Conservation (phyloP, 2,329 filamentous ascomycete species). For the Cladophialophora psammophila region DNA sequence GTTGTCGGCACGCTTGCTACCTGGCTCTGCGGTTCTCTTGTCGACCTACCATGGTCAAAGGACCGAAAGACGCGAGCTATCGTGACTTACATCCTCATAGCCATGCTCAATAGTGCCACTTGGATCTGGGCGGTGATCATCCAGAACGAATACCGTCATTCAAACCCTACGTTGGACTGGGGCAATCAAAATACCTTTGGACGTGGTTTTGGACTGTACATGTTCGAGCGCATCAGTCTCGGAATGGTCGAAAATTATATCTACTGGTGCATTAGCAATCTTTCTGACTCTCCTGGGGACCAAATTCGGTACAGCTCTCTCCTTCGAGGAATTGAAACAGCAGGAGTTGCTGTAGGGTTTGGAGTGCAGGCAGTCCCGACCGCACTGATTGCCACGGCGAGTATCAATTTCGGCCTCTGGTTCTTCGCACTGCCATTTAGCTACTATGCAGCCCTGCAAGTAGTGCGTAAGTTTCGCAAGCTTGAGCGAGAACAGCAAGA, state of each 20-base stretch:
- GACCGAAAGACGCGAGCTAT: constrained; percentile 52
- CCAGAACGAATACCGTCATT: constrained; percentile 57
- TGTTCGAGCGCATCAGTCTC: constrained; percentile 51
- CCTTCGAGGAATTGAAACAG: constrained; percentile 53
- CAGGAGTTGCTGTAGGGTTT: constrained; percentile 52
- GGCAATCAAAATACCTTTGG: constrained; percentile 50
- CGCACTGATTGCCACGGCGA: constrained; percentile 52
- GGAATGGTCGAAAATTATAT: constrained; percentile 56
- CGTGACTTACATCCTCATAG: constrained; percentile 51
- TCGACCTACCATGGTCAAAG: constrained; percentile 51
- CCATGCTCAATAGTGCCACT: constrained; percentile 52
- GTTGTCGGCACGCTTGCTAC: constrained; percentile 51
- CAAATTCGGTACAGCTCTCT: constrained; percentile 57
- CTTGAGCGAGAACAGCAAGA: constrained; percentile 35
- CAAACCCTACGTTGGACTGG: constrained; percentile 55
- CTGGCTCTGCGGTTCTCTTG: constrained; percentile 48
- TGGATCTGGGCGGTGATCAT: constrained; percentile 59
- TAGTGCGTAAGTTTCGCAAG: constrained; percentile 51
- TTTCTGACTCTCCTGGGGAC: constrained; percentile 54
- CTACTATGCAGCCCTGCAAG: constrained; percentile 54
- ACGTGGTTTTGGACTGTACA: constrained; percentile 53
- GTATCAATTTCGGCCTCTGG: constrained; percentile 55
- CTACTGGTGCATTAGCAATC: constrained; percentile 57
- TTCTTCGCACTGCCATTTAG: constrained; percentile 54
- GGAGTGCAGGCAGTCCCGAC: constrained; percentile 56